These are phyloP conservation scores for Tubosaeta brunneosetosa DNA, from an alignment of 768 basidiomycete genomes.

Conservation along the genomic window DNA sequence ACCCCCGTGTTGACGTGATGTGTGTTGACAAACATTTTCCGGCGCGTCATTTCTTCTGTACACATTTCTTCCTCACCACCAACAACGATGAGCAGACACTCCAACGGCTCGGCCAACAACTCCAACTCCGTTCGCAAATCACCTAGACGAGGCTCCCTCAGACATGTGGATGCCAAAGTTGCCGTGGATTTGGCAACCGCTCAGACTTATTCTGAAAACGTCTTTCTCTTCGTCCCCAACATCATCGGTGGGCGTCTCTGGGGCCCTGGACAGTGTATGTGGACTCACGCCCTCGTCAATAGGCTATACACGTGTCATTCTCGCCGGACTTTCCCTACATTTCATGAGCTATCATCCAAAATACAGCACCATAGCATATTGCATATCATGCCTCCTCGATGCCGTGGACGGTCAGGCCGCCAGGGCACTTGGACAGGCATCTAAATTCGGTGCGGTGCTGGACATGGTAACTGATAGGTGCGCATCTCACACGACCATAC, in stretches of 20 bases:
- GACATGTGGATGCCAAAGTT: constrained; percentile 76
- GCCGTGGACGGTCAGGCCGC: constrained; percentile 95
- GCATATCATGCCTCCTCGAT: constrained; percentile 87
- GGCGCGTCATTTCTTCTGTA: constrained; percentile 16
- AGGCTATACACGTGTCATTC: constrained; percentile 90
- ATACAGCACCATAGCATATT: constrained; percentile 85
- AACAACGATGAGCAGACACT: constrained; percentile 21
- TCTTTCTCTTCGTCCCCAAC: constrained; percentile 96
- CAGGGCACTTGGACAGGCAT: constrained; percentile 81
- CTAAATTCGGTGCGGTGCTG: constrained; percentile 94
- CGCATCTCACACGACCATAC: constrained; percentile 21
- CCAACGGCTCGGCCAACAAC: constrained; percentile 29
- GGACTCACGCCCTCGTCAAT: constrained; percentile 3
- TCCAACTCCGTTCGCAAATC: constrained; percentile 22
- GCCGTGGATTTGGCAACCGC: constrained; percentile 85
- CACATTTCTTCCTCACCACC: constrained; percentile 2
- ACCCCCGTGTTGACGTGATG: constrained; percentile 20
- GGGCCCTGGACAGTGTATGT: neutral
- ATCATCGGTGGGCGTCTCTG: constrained; percentile 67
- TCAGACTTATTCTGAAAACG: constrained; percentile 88
- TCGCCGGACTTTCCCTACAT: constrained; percentile 83
- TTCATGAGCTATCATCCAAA: constrained; percentile 96
- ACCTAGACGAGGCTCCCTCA: constrained; percentile 53
- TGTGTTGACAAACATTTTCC: constrained; percentile 8
- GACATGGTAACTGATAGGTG: constrained; percentile 99